Base-by-base conservation (phyloP, 371 early-diverging fungal genomes). In the Saksenaea vasiformis region DNA sequence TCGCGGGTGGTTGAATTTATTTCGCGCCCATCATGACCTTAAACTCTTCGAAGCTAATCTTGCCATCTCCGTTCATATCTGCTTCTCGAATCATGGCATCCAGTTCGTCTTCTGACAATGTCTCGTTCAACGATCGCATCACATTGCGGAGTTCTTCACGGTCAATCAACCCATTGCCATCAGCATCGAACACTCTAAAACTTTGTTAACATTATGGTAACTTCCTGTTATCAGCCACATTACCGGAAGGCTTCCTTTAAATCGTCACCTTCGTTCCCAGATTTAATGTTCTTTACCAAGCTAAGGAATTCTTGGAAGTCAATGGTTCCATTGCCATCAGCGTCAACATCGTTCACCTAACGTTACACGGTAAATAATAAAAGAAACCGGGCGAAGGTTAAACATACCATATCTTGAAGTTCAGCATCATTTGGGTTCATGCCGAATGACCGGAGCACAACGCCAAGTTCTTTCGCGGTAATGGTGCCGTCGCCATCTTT, bases 261-360 rank as follows among this genome's bases (percentile, higher is more conserved):
- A 65, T 76, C 76, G 57, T 76, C 80, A 4, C 62, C 60, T 60
- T 79, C 74, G 54, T 71, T 69, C 28, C 68, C 79, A n/a, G 69
- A 39, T 44, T 74, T 74, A 31, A 76, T 61, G 61, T 72, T 71
- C 58, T 95, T 91, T 89, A 95, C 93, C 86, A 96, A 86, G 36
- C 92, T 87, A 65, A 94, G 73, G 77, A 97, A 95, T 73, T 96
- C 96, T 54, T 89, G 79, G 68, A 95, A 95, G 75, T 96, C 97
- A 66, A 96, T 92, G 57, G 85, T 91, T 61, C 95, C 95, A 73
- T 95, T 93, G 65, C 94, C 93, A 82, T 95, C 93, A 53, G 92
- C 89, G 80, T 97, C 97, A 31, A 95, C 93, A 71, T 95, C 91
- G 75, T 89, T 91, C 67, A 98, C 90, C 80, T 80, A 51, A 13